Evolutionary conservation across 345 rosid genomes (phyloP), one percentile per base, ranked within the genome.

Genomic region (Linum usitatissimum): DNA sequence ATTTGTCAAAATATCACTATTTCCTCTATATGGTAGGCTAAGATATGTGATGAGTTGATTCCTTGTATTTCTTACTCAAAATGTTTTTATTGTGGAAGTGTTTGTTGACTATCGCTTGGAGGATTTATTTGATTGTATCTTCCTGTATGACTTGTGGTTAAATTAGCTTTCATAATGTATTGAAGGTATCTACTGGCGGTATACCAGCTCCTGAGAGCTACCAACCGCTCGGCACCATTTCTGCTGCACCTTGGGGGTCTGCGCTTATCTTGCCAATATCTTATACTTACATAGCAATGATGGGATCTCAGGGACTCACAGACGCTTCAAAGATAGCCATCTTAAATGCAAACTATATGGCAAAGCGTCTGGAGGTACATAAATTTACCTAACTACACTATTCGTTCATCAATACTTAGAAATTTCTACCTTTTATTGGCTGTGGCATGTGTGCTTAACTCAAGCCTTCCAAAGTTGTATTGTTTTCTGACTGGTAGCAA

Each of bases 211-310:
- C 97, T 0, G 86, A 82, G 45, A 70, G 78, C 60, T 49, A 90
- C 62, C 51, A 77, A 34, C 96, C 99, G 9, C 64, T 93, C 54
- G 99, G 99, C 58, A 72, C 96, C 66, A 93, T 93, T 73, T 59
- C 99, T 3, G 99, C 99, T 39, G 99, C 99, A 66, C 99, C 97
- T 4, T 93, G 96, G 97, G 99, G 97, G 58, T 93, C 97, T 66
- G 95, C 97, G 9, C 96, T 93, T 68, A 93, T 93, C 77, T 81
- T 93, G 79, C 97, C 96, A 18, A 90, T 93, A 48, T 93, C 99
- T 0, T 93, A 90, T 60, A 73, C 92, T 61, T 93, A 93, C 77
- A 84, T 93, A 55, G 97, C 95, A 62, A 90, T 93, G 99, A 93
- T 93, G 99, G 99, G 97, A 30, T 90, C 99, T 19, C 76, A 84